phyloP scores from a whole-genome alignment of 768 basidiomycete genomes.

The Amanita phalloides region DNA sequence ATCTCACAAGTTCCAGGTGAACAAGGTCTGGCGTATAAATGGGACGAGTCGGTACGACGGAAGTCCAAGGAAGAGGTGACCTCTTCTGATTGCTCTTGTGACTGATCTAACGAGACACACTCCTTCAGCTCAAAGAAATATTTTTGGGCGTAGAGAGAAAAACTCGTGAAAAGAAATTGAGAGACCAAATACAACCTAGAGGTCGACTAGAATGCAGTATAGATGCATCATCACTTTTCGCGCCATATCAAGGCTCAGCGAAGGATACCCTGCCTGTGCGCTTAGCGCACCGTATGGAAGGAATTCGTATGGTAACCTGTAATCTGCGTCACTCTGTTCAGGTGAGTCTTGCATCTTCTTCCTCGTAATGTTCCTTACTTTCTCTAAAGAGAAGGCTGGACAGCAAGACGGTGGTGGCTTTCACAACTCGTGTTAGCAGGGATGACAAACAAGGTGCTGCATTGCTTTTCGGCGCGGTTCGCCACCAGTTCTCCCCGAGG shows the following conservation, averaged over 20 bases:
- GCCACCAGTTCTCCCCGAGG: constrained; percentile 68
- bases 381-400: constrained; percentile 33
- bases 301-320: constrained; percentile 22
- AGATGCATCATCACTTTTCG: constrained; percentile 39
- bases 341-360: constrained; percentile 20
- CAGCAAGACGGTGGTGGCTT: constrained; percentile 29
- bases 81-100: neutral
- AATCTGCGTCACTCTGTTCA: constrained; percentile 32
- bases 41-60: constrained; percentile 32
- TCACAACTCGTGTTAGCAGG: constrained; percentile 28
- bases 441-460: constrained; percentile 18
- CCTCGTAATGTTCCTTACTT: neutral
- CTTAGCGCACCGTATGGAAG: constrained; percentile 24
- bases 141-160: constrained; percentile 29
- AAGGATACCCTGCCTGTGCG: constrained; percentile 14
- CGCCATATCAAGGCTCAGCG: constrained; percentile 19
- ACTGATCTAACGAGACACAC: neutral
- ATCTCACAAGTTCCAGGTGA: constrained; percentile 15
- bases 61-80: constrained; percentile 39
- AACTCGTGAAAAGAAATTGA: constrained; percentile 24
- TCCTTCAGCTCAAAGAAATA: constrained; percentile 31
- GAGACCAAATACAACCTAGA: constrained; percentile 31
- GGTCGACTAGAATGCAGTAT: constrained; percentile 34
- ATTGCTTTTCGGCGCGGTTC: constrained; percentile 57
- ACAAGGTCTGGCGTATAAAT: constrained; percentile 28